phyloP scores from a whole-genome alignment of 305 asterid species.

The Lippia alba region DNA sequence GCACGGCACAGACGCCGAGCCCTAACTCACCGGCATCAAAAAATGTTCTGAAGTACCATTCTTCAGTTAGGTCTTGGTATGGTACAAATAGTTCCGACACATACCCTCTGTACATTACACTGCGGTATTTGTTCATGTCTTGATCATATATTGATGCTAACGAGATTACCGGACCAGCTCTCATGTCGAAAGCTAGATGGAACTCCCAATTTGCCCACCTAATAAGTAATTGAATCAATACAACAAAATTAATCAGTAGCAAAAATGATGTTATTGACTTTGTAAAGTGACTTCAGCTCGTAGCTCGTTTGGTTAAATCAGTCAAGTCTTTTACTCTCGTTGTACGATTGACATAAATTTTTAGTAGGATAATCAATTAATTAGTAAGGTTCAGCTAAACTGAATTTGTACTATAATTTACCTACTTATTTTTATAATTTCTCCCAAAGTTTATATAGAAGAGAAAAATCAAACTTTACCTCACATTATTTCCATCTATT shows the following conservation, averaged over 20 bases:
- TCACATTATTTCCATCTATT: conserved; percentile 38
- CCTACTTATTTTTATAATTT: too few species aligned
- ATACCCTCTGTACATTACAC: conserved; percentile 53
- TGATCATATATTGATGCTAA: conserved; percentile 52
- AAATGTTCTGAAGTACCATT: conserved; percentile 51
- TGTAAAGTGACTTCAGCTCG: too few species aligned
- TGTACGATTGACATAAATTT: too few species aligned
- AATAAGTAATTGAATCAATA: conserved; percentile 2
- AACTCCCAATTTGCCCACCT: conserved; percentile 66
- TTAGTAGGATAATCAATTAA: too few species aligned
- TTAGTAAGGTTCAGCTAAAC: too few species aligned
- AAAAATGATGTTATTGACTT: too few species aligned
- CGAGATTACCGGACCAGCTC: conserved; percentile 55
- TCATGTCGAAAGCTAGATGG: conserved; percentile 53
- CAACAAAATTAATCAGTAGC: background rate
- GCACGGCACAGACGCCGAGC: conserved; percentile 42
- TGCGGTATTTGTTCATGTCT: conserved; percentile 38
- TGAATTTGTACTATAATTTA: too few species aligned
- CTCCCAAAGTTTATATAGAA: too few species aligned
- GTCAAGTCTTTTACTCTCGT: too few species aligned
- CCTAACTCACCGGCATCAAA: conserved; percentile 58
- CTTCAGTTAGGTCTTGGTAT: conserved; percentile 55
- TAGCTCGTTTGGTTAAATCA: too few species aligned
- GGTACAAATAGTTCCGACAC: conserved; percentile 60
- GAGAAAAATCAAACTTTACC: conserved; percentile 21